Percentiles rank a stretch among this genome's conserved stretches.
Evolutionary conservation across 2,329 filamentous ascomycete genomes (phyloP).

Genomic region (Exophiala mesophila): DNA sequence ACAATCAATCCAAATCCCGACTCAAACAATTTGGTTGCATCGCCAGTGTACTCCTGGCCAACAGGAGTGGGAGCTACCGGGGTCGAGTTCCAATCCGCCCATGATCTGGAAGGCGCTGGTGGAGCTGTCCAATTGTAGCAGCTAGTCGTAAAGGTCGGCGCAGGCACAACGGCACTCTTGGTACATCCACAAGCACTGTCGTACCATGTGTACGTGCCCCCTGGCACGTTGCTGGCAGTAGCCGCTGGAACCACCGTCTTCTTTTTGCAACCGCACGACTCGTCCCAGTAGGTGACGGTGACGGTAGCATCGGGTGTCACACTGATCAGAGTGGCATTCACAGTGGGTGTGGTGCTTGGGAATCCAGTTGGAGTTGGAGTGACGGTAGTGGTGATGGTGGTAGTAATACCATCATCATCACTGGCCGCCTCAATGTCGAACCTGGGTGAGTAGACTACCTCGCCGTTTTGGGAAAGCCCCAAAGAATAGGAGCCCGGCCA

Average conservation of each 20-base stretch:
- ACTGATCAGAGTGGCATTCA: constrained; percentile 12
- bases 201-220: constrained; percentile 20
- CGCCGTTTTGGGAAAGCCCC: constrained; percentile 16
- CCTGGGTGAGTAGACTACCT: constrained; percentile 1
- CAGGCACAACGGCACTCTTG: constrained; percentile 18
- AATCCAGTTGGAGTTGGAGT: constrained; percentile 3
- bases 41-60: constrained; percentile 13
- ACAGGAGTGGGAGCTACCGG: constrained; percentile 8
- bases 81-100: constrained; percentile 12
- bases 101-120: constrained; percentile 4
- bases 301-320: constrained; percentile 6
- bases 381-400: background rate
- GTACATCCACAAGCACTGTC: constrained; percentile 18
- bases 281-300: constrained; percentile 22
- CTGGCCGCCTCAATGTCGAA: constrained; percentile 6
- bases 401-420: constrained; percentile 5
- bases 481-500: constrained; percentile 21
- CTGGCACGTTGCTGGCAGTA: constrained; percentile 9
- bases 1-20: constrained; percentile 14
- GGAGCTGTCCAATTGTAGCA: constrained; percentile 16
- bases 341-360: background rate
- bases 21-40: constrained; percentile 10
- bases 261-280: constrained; percentile 21
- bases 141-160: constrained; percentile 2
- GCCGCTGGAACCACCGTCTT: constrained; percentile 14